A percentile compares a stretch with the other conserved stretches of the same genome.
phyloP scores from a whole-genome alignment of 2,329 filamentous ascomycete genomes.

The Byssothecium circinans region DNA sequence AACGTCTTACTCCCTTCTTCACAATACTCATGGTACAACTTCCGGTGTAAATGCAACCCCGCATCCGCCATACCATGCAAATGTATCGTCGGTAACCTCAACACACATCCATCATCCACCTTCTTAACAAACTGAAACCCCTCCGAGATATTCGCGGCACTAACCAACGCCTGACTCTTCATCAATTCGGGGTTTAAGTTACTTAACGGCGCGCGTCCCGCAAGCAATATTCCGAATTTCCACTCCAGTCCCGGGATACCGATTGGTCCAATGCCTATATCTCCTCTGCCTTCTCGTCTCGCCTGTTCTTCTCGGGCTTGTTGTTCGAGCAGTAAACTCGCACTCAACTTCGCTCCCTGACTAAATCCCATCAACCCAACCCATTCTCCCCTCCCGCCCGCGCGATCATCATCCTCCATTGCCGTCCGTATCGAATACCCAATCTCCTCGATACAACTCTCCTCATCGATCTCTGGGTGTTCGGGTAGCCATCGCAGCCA shows the following conservation, averaged over 20 bases:
- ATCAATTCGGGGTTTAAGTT: conserved; percentile 49
- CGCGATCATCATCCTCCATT: conserved; percentile 49
- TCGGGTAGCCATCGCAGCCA: conserved; percentile 66
- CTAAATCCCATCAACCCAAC: conserved; percentile 55
- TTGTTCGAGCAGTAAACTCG: conserved; percentile 57
- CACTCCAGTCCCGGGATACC: conserved; percentile 45
- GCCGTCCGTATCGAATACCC: conserved; percentile 49
- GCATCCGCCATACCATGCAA: conserved; percentile 66
- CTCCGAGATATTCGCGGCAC: conserved; percentile 48
- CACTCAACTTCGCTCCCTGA: conserved; percentile 53
- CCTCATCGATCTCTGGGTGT: conserved; percentile 57
- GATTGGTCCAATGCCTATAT: conserved; percentile 24
- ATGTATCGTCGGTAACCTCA: conserved; percentile 65
- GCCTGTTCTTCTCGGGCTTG: conserved; percentile 53
- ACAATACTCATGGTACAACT: conserved; percentile 62
- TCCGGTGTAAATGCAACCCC: conserved; percentile 61
- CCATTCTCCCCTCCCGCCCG: conserved; percentile 48
- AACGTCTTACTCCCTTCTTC: conserved; percentile 56
- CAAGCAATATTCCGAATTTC: conserved; percentile 64
- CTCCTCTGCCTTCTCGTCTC: conserved; percentile 26
- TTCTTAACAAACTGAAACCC: conserved; percentile 41
- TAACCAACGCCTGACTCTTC: conserved; percentile 44
- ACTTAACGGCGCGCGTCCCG: conserved; percentile 63
- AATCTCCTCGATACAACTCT: conserved; percentile 51
- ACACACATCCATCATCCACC: conserved; percentile 49